phyloP scores from a whole-genome alignment of 169 alveolate genomes.

The Cryptosporidium tyzzeri region DNA sequence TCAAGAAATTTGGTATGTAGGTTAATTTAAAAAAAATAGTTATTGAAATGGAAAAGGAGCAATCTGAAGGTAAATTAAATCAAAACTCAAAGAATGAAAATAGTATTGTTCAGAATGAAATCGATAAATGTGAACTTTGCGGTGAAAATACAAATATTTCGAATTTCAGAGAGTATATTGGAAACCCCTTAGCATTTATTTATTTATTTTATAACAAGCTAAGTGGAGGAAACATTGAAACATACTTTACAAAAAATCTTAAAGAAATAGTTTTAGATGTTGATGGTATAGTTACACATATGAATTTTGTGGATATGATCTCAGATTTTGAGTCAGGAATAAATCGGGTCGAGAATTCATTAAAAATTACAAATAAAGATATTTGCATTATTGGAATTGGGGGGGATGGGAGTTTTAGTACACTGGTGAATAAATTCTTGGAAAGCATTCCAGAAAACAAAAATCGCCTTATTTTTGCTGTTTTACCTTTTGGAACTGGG shows the following conservation, averaged over 20 bases:
- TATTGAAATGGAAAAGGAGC: slow-evolving; percentile 7
- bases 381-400: slow-evolving; percentile 45
- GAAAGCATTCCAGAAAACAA: slow-evolving; percentile 12
- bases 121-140: not conserved
- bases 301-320: slow-evolving; percentile 57
- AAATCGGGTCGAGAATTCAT: slow-evolving; percentile 24
- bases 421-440: slow-evolving; percentile 23
- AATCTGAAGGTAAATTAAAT: not conserved
- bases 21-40: not conserved
- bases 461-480: slow-evolving; percentile 37
- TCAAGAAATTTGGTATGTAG: not conserved
- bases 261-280: slow-evolving; percentile 57
- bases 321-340: slow-evolving; percentile 28
- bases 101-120: not conserved
- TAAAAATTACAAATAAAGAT: slow-evolving; percentile 51
- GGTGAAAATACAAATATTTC: not conserved
- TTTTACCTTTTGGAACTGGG: slow-evolving; percentile 67
- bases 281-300: slow-evolving; percentile 53
- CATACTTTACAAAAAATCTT: slow-evolving; percentile 26
- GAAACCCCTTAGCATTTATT: slow-evolving; percentile 61
- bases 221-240: slow-evolving; percentile 71
- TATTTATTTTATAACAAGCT: slow-evolving; percentile 48
- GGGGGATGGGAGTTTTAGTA: slow-evolving; percentile 66
- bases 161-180: slow-evolving; percentile 42
- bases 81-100: not conserved